Conservation (phyloP, 352 stramenopile species). For the Globisporangium cylindrosporum region DNA sequence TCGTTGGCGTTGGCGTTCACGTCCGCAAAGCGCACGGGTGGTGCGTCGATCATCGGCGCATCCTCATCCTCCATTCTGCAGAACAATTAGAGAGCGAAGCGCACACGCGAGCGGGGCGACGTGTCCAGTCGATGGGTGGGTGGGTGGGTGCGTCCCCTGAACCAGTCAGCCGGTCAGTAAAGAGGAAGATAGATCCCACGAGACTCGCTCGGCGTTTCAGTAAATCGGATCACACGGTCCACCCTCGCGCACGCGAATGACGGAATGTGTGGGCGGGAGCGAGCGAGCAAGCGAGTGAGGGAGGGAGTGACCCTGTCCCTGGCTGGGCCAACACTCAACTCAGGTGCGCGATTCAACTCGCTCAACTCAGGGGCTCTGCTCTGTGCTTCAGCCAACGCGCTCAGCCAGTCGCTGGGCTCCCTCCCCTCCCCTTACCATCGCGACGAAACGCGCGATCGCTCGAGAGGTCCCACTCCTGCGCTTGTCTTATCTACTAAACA, state of each 20-base stretch:
- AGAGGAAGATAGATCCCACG: neutral
- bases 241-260: neutral
- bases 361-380: neutral
- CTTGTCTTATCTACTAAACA: neutral
- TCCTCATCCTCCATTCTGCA: conserved; percentile 6
- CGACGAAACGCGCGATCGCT: neutral
- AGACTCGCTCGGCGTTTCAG: neutral
- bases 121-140: neutral
- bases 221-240: neutral
- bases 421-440: neutral
- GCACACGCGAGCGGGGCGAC: neutral
- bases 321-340: neutral
- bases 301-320: neutral
- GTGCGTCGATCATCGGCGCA: neutral
- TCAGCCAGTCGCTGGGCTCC: neutral
- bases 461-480: neutral
- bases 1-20: neutral
- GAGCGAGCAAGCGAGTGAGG: too few species aligned
- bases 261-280: neutral
- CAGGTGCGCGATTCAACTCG: neutral
- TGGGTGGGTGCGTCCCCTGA: conserved; percentile 2
- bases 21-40: neutral
- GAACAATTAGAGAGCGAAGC: conserved; percentile 2
- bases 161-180: neutral
- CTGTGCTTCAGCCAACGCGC: neutral